phyloP scores from a whole-genome alignment of 2,329 filamentous ascomycete genomes.

The Xylaria sp. region DNA sequence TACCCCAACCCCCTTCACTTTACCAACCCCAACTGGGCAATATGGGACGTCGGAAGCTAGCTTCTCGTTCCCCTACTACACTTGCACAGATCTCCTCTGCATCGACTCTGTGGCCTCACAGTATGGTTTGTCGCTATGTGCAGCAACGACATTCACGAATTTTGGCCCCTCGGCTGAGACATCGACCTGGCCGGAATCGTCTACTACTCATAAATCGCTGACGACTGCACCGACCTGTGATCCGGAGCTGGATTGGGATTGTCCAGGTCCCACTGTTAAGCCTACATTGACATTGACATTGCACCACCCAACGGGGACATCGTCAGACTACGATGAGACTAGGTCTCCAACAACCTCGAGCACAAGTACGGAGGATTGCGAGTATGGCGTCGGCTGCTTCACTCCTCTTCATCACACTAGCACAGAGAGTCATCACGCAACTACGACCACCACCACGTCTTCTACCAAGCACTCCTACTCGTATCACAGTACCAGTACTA shows the following conservation, averaged over 20 bases:
- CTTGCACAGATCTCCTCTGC: slow-evolving; percentile 34
- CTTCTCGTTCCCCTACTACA: slow-evolving; percentile 22
- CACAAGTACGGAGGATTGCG: slow-evolving; percentile 6
- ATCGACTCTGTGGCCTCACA: slow-evolving; percentile 31
- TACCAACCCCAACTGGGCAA: slow-evolving; percentile 23
- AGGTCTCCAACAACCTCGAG: not conserved
- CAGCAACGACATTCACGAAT: slow-evolving; percentile 13
- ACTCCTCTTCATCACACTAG: slow-evolving; percentile 7
- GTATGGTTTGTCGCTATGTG: slow-evolving; percentile 27
- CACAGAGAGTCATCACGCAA: not conserved
- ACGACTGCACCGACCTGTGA: slow-evolving; percentile 16
- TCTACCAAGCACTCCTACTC: slow-evolving; percentile 25
- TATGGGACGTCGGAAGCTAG: slow-evolving; percentile 32
- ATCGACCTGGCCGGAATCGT: not conserved
- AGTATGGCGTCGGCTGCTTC: not conserved
- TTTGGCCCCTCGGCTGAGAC: slow-evolving; percentile 2
- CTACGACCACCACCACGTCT: not conserved
- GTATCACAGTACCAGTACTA: slow-evolving; percentile 24
- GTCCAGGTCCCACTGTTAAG: not conserved
- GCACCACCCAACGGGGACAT: not conserved
- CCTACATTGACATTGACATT: not conserved
- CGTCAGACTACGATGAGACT: slow-evolving; percentile 23
- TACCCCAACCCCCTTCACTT: slow-evolving; percentile 19
- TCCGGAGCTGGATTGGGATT: slow-evolving; percentile 17
- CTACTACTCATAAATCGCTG: slow-evolving; percentile 2